Evolutionary conservation across 2,329 filamentous ascomycete species (phyloP), one percentile per base, ranked within the genome.

Genomic region (Colletotrichum cereale): DNA sequence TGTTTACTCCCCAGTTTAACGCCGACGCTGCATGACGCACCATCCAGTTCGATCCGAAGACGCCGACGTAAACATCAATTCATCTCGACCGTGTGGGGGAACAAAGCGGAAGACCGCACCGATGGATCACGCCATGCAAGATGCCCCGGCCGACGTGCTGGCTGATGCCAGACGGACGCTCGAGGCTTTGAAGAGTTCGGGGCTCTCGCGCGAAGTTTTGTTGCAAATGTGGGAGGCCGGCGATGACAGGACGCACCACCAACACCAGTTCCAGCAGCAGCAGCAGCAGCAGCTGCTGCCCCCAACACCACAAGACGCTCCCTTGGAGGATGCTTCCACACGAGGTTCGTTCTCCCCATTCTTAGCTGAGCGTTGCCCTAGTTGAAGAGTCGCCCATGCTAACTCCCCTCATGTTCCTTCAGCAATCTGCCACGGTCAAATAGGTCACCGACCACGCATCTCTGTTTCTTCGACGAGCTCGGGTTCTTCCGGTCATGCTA

Each of bases 391-490:
- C 34, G 11, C 11, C 31, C 31, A 24, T 53, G 57, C 67, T 72
- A 71, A 72, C 61, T 40, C 44, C 77, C 65, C 76, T 82, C 66
- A 81, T 84, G 63, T 73, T 82, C 34, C 77, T 79, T 16, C 66
- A 71, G 70, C 70, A 14, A 79, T 80, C n/a, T 78, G 81, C 1
- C 83, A 82, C 44, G 78, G 78, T 56, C 82, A 83, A 31, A 71
- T 74, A 68, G 73, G 75, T 47, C 76, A 78, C 75, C 82, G 83
- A 42, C 81, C 83, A 42, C 79, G 83, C 60, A 84, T 85, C 65
- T 85, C 84, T n/a, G 80, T 85, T 42, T 87, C 86, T 0, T 86
- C 86, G 3, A 85, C 84, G 10, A 86, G 84, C 76, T 85, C 84
- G 14, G 83, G 82, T 24, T 86, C 85, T 24, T 86, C 84, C 5